Evolutionary conservation across 2,329 filamentous ascomycete genomes (phyloP), one percentile per base, ranked within the genome.

Genomic region (Fusarium pseudograminearum): DNA sequence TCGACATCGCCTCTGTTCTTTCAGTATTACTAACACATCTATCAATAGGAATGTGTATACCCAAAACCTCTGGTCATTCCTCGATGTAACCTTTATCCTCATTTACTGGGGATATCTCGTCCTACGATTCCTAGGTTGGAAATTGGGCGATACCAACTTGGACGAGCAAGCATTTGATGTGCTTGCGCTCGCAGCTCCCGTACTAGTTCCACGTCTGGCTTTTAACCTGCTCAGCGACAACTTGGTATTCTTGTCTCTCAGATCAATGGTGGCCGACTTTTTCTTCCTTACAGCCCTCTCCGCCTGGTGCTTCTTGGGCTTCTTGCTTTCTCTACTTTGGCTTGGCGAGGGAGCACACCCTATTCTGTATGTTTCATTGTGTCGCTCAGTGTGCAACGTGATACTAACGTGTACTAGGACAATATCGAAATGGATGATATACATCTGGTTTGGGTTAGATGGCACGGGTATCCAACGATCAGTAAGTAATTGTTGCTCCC

Each of bases 401-500:
- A 7, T 66, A 45, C 61, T 73, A 6, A 74, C 46, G 40, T 30
- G 16, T 33, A 26, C 15, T 47, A 86, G 84, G 7, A 92, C 90
- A 2, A 94, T 96, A 66, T 89, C 89, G 45, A 94, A 94, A 79
- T 97, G 93, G 93, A 95, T 97, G 92, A 86, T 96, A 3, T 96
- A 92, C 86, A 94, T 97, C 69, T 97, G 93, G 93, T 96, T 97
- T 75, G 93, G 93, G 4, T 86, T 97, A 3, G 93, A 96, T 73
- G 93, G 87, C 9, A 89, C 85, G 5, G 88, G 88, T 10, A 89
- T 90, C 42, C 83, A 88, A 48, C 78, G 83, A 69, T 87, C 87
- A 59, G 84, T 85, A 74, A 75, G 82, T 76, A 36, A 12, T 15
- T 18, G 10, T 34, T 9, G 7, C 33, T n/a, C 8, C 22, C 5